These are phyloP conservation scores for Pseudotulostoma volvatum DNA, from an alignment of 495 filamentous ascomycete genomes.

Conservation along the genomic window DNA sequence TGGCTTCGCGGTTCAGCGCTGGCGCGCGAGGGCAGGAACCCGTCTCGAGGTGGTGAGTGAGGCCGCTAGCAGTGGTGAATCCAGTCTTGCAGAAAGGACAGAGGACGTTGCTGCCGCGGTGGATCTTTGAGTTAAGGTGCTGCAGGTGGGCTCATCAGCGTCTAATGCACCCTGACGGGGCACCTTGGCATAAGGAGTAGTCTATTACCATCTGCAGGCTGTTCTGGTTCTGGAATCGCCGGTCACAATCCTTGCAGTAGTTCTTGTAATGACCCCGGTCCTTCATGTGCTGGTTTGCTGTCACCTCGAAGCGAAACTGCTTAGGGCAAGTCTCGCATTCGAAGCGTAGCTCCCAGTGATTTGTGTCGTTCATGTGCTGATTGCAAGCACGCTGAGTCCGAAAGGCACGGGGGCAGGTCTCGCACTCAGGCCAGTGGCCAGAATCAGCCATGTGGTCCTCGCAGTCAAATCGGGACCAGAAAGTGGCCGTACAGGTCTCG, in stretches of 20 bases:
- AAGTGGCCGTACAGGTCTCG: conserved; percentile 19
- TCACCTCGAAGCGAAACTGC: conserved; percentile 11
- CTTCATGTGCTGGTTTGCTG: conserved; percentile 24
- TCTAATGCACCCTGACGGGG: no score
- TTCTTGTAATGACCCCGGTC: conserved; percentile 14
- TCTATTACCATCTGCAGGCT: conserved; percentile 20
- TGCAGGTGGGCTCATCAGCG: no score
- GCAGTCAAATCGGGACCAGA: conserved; percentile 8
- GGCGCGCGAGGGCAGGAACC: conserved; percentile 23
- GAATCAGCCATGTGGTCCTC: conserved; percentile 15
- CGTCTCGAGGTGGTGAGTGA: conserved; percentile 29
- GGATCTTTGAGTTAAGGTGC: conserved; percentile 29
- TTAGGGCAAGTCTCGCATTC: conserved; percentile 23
- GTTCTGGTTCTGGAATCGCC: conserved; percentile 22
- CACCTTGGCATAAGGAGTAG: not conserved
- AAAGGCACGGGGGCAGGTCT: conserved; percentile 21
- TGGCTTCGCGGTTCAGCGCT: conserved; percentile 21
- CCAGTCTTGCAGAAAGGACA: conserved; percentile 29
- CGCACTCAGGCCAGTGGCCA: conserved; percentile 21
- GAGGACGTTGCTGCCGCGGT: conserved; percentile 14
- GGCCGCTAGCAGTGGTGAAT: conserved; percentile 27
- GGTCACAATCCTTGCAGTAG: conserved; percentile 24
- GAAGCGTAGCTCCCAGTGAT: conserved; percentile 16
- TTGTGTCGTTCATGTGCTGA: conserved; percentile 22
- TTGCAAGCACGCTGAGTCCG: conserved; percentile 6